A percentile compares a stretch with the other conserved stretches of the same genome.
Conservation (phyloP, 331 rosid genomes). For the Pyracantha coccinea region DNA sequence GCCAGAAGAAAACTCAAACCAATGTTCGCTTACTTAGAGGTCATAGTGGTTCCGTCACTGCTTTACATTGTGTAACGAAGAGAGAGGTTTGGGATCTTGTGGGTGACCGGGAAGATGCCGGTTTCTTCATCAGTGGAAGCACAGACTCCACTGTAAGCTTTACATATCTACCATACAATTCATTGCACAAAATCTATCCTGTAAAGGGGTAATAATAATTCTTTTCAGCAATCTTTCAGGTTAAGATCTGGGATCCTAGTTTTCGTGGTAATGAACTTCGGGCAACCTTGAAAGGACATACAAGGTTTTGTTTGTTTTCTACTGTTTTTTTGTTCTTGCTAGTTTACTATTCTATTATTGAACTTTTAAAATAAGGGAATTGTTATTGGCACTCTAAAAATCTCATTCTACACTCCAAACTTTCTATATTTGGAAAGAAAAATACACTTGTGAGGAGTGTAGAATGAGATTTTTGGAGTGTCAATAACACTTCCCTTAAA, state of each 20-base stretch:
- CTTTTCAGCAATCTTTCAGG: slow-evolving; percentile 44
- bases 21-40: slow-evolving; percentile 94
- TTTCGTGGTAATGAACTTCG: slow-evolving; percentile 94
- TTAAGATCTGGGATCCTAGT: slow-evolving; percentile 99
- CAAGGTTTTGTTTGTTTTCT: slow-evolving; percentile 39
- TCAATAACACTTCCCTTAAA: too few species aligned
- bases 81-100: slow-evolving; percentile 99
- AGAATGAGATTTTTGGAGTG: too few species aligned
- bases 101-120: slow-evolving; percentile 99
- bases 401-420: too few species aligned
- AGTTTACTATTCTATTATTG: too few species aligned
- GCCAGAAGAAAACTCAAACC: slow-evolving; percentile 89
- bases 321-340: too few species aligned
- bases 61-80: slow-evolving; percentile 94
- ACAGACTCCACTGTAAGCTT: slow-evolving; percentile 78
- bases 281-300: slow-evolving; percentile 91
- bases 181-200: slow-evolving; percentile 3
- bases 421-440: too few species aligned
- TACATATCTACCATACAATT: slow-evolving; percentile 11
- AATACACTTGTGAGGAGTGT: too few species aligned
- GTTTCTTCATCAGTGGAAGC: slow-evolving; percentile 96
- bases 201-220: slow-evolving; percentile 9
- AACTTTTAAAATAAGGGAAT: too few species aligned
- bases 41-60: slow-evolving; percentile 87
- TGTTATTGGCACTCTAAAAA: too few species aligned